Conservation (phyloP, 176 grass and related monocot genomes). For the Triticum aestivum region DNA sequence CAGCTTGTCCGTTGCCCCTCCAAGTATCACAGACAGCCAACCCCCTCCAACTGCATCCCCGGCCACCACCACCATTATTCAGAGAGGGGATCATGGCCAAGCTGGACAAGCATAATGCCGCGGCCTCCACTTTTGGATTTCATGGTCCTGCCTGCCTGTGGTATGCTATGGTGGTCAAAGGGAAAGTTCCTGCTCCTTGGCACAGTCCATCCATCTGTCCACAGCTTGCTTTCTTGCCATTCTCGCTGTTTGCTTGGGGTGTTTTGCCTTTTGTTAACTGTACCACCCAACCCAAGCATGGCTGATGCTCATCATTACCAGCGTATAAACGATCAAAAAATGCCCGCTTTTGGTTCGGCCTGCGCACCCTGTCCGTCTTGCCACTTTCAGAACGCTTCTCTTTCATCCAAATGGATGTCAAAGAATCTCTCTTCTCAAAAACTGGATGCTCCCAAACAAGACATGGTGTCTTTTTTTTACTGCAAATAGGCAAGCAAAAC, state of each 20-base stretch:
- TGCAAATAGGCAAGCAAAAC: neutral
- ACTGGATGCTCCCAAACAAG: neutral
- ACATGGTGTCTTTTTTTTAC: neutral
- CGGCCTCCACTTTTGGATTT: conserved; percentile 30
- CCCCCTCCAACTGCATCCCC: neutral
- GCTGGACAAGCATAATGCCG: conserved; percentile 38
- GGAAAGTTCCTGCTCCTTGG: neutral
- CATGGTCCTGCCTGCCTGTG: neutral
- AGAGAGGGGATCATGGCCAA: conserved; percentile 23
- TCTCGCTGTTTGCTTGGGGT: conserved; percentile 10
- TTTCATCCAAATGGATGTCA: neutral
- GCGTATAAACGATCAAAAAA: neutral
- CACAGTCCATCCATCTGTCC: neutral
- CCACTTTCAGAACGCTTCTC: neutral
- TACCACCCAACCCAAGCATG: conserved; percentile 24
- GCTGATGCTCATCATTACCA: conserved; percentile 32
- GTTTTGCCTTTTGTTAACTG: conserved; percentile 9
- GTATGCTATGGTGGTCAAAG: conserved; percentile 15
- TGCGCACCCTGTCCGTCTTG: neutral
- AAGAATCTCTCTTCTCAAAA: neutral
- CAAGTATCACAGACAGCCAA: neutral
- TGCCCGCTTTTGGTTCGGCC: conserved; percentile 20
- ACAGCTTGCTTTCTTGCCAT: conserved; percentile 15
- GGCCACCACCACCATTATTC: conserved; percentile 11
- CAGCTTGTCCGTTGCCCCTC: too few relatives aligned